A percentile compares a stretch with the other conserved stretches of the same genome.
Conservation (phyloP, 2,329 filamentous ascomycete species). For the Emergomyces pasteurianus region DNA sequence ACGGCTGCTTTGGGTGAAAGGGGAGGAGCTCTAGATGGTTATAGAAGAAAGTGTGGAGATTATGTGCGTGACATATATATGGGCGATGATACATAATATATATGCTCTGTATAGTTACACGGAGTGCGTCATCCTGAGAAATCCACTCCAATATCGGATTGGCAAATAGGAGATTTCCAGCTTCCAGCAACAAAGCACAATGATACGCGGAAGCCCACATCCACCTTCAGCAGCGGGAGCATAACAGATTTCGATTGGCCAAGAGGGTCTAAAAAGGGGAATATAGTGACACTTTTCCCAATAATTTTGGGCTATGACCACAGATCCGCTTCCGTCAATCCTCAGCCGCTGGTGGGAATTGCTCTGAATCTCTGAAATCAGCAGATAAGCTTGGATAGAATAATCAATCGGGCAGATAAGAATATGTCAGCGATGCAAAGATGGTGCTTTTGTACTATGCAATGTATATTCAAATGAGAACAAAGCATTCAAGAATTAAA, state of each 20-base stretch:
- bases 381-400: not conserved
- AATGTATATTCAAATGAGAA: not conserved
- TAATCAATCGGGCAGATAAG: not conserved
- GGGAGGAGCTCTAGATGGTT: not conserved
- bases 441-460: not conserved
- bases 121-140: not conserved
- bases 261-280: not conserved
- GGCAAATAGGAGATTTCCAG: not conserved
- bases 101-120: not conserved
- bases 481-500: not conserved
- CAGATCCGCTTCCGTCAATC: not conserved
- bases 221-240: not conserved
- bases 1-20: not conserved
- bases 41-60: not conserved
- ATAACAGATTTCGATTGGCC: not conserved
- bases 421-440: not conserved
- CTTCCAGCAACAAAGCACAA: not conserved
- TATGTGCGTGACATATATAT: not conserved
- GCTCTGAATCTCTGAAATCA: not conserved
- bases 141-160: not conserved
- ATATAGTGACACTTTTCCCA: not conserved
- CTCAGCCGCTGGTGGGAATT: not conserved
- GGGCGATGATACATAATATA: not conserved
- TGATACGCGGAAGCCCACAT: not conserved
- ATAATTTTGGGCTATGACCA: not conserved